Base-by-base conservation (phyloP, 257 asterid species). In the Nicotiana paniculata region DNA sequence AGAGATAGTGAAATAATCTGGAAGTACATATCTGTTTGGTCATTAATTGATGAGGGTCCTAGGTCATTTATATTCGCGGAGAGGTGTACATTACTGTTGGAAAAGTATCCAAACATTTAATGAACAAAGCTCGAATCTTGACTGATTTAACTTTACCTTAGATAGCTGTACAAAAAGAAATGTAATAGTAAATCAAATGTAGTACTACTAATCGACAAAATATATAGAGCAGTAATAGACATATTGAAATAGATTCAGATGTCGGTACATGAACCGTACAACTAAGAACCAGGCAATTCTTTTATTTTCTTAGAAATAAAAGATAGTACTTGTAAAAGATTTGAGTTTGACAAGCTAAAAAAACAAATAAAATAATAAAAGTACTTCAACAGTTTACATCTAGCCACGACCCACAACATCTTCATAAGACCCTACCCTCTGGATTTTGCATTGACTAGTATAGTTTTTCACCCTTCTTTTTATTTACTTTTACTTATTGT, bases 181-280 rank as follows among this genome's bases (percentile, higher is more conserved):
- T 28, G 30, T 24, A 48, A 13, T 11, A 24, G 6, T 21, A 24
- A 48, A 74, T 21, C 0, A 74, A 26, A 48, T 12, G 79, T 48
- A 24, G 15, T 74, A 51, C 79, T 74, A 15, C 18, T 5, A 72
- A 72, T 72, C 21, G 78, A 72, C 61, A 72, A 46, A 72, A 70
- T 70, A 70, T 43, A 39, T 3, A 72, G 37, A 72, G 61, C 78
- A 72, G 78, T 72, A 46, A 46, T 46, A 18, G 53, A 48, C 6
- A 43, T 74, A 26, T 48, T 24, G 10, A 32, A 32, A 43, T 48
- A 74, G 79, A 74, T 74, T 6, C 24, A 48, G 33, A 13, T 74
- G 79, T 74, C 79, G 79, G 79, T 74, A 74, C 79, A 74, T 51
- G 63, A 74, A 74, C 63, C 79, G 79, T 51, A 74, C 79, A 74